Conservation (phyloP, 83 land plant species). For the Picea abies region DNA sequence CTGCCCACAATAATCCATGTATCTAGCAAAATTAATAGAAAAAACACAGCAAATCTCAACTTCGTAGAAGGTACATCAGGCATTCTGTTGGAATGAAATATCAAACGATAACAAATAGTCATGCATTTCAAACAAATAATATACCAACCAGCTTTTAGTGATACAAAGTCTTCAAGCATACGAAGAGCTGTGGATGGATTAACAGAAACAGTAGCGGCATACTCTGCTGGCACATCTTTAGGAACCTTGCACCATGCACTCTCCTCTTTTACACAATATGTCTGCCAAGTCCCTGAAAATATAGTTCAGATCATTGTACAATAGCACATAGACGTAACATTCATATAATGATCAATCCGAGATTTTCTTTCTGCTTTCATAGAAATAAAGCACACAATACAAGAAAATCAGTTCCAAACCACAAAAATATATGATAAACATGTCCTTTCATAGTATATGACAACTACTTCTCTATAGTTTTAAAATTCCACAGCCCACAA, state of each 20-base stretch:
- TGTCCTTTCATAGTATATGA: background rate
- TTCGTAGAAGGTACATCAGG: background rate
- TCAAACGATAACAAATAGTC: background rate
- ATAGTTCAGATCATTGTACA: conserved; percentile 5
- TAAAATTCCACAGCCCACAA: background rate
- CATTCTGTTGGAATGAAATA: background rate
- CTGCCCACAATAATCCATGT: conserved; percentile 33
- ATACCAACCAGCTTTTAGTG: conserved; percentile 66
- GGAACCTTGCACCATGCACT: conserved; percentile 82
- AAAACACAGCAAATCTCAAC: background rate
- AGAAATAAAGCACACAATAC: background rate
- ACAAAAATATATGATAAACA: conserved; percentile 6
- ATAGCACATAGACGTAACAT: background rate
- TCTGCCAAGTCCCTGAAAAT: conserved; percentile 89
- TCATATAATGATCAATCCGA: background rate
- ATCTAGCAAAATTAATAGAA: background rate
- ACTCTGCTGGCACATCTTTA: conserved; percentile 81
- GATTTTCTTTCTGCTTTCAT: background rate
- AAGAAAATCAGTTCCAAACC: background rate
- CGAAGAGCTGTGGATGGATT: conserved; percentile 93
- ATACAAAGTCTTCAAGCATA: conserved; percentile 84
- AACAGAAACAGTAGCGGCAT: conserved; percentile 84
- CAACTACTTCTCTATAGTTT: background rate
- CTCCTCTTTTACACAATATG: conserved; percentile 77
- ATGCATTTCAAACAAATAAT: conserved; percentile 4